Percentiles rank a stretch among this genome's conserved stretches.
phyloP scores from a whole-genome alignment of 768 basidiomycete species.

The Agrocybe chaxingu region DNA sequence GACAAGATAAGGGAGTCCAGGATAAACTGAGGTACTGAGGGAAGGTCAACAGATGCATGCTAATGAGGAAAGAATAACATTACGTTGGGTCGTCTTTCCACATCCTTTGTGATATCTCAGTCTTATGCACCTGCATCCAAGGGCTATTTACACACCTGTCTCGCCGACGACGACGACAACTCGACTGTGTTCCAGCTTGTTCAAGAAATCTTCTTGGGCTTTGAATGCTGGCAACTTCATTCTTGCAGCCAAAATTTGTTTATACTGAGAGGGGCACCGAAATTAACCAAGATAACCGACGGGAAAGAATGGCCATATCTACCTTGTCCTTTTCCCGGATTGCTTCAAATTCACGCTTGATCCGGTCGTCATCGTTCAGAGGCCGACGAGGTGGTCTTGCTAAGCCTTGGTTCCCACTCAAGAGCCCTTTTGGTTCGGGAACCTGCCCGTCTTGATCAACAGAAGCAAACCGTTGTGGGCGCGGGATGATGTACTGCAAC shows the following conservation, averaged over 20 bases:
- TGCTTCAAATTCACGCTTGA: slow-evolving; percentile 51
- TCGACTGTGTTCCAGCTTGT: slow-evolving; percentile 50
- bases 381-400: slow-evolving; percentile 28
- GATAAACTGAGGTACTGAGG: slow-evolving; percentile 82
- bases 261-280: slow-evolving; percentile 34
- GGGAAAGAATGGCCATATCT: neutral
- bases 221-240: slow-evolving; percentile 74
- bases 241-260: slow-evolving; percentile 52
- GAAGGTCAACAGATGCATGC: neutral
- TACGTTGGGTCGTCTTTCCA: slow-evolving; percentile 89
- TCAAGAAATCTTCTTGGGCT: slow-evolving; percentile 60
- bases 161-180: slow-evolving; percentile 89
- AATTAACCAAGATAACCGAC: neutral
- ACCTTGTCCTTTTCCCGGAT: slow-evolving; percentile 39
- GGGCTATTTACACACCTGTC: slow-evolving; percentile 50
- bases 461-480: slow-evolving; percentile 11
- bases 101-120: slow-evolving; percentile 46
- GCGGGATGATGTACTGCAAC: slow-evolving; percentile 54
- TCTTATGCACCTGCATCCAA: neutral
- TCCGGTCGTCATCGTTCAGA: slow-evolving; percentile 40
- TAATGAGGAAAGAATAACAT: slow-evolving; percentile 10
- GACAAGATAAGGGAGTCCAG: slow-evolving; percentile 75
- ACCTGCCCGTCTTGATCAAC: neutral
- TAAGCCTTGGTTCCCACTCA: no score
- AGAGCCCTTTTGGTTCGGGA: slow-evolving; percentile 8